Evolutionary conservation across 257 asterid genomes (phyloP), one percentile per base, ranked within the genome.

Genomic region (Solanum corneliomulleri): DNA sequence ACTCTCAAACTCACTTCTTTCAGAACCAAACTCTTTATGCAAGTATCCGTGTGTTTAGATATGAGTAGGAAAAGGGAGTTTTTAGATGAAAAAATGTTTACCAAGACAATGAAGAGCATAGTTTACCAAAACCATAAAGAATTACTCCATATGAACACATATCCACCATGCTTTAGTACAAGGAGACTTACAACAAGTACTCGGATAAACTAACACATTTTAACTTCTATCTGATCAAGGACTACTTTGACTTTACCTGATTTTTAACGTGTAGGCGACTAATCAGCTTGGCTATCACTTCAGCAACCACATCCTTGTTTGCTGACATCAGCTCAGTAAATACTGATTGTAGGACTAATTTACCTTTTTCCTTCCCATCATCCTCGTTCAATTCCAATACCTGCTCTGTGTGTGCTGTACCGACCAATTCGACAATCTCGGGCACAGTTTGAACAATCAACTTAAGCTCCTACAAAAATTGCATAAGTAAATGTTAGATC

Each of bases 341-440:
- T 70, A 96, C 83, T n/a, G 93, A 88, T 86, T 84, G 91, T 87
- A 97, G 90, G 87, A 91, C 91, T 83, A 91, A 91, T 91, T 93
- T 96, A 89, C 90, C 52, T 90, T 91, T 91, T 71, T 87, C 89
- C 87, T 83, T 96, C 71, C 89, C 95, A 62, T 91, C 97, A 18
- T 90, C 87, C 70, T 92, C 93, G 52, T 58, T 83, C 41, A 89
- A 42, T 44, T 41, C 81, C 45, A 94, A 87, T 21, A 96, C 90
- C 85, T 90, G 90, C 75, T 93, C 94, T 27, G 87, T 89, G 58
- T 64, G 87, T 56, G 92, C 91, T 88, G 82, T 88, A 47, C 98
- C 97, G 35, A 95, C 96, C 89, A 95, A 94, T 91, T 95, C 98
- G 35, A 88, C 88, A 88, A 97, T 95, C 98, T 97, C 99, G 6